Evolutionary conservation across 2,329 filamentous ascomycete genomes (phyloP).

Genomic region (Saccharata proteae): DNA sequence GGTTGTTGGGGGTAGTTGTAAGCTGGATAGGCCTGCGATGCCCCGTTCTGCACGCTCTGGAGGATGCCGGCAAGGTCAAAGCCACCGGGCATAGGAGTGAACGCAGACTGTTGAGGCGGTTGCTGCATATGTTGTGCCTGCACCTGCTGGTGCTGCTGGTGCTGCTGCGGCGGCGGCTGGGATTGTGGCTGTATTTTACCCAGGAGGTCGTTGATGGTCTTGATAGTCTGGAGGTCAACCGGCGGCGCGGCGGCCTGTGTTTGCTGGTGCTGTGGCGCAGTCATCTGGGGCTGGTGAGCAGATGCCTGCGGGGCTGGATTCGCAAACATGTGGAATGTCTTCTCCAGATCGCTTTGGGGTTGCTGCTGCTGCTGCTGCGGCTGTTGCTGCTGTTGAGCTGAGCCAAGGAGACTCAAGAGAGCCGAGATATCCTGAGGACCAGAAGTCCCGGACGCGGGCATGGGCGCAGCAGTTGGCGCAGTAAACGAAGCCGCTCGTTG

Average conservation of each 20-base stretch:
- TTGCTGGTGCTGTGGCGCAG: slow-evolving; percentile 8
- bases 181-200: slow-evolving; percentile 12
- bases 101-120: slow-evolving; percentile 3
- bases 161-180: too few species aligned
- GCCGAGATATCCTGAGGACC: slow-evolving; percentile 4
- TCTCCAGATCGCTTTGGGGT: slow-evolving; percentile 7
- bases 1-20: slow-evolving; percentile 4
- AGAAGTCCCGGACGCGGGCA: neutral
- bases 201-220: slow-evolving; percentile 14
- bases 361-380: slow-evolving; percentile 13
- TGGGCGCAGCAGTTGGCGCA: slow-evolving; percentile 11
- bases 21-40: slow-evolving; percentile 5
- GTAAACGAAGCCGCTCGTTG: slow-evolving; percentile 11
- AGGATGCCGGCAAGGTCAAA: slow-evolving; percentile 9
- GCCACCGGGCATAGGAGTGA: slow-evolving; percentile 6
- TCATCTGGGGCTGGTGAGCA: slow-evolving; percentile 10
- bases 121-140: slow-evolving; percentile 9
- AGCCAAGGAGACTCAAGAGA: slow-evolving; percentile 5
- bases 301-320: slow-evolving; percentile 1
- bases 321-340: slow-evolving; percentile 9
- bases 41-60: slow-evolving; percentile 5
- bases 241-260: slow-evolving; percentile 12
- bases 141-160: slow-evolving; percentile 10
- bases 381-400: slow-evolving; percentile 10
- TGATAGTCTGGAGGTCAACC: slow-evolving; percentile 5